Evolutionary conservation across 305 asterid species (phyloP).

Genomic region (Solanum hybrid): DNA sequence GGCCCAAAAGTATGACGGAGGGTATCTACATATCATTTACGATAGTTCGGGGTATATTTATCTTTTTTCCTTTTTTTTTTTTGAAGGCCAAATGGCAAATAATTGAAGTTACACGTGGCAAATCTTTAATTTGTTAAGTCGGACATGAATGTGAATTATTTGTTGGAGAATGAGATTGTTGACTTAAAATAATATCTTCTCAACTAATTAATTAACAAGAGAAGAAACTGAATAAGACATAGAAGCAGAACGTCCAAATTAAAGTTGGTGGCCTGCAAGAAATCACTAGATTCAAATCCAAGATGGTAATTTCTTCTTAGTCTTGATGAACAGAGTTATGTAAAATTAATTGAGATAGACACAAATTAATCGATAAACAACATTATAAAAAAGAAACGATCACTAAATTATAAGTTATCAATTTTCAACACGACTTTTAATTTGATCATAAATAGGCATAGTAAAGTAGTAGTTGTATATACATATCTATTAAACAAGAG

Average conservation of each 20-base stretch:
- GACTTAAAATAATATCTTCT: not conserved
- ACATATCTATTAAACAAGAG: too few species aligned
- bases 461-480: too few species aligned
- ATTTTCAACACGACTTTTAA: too few species aligned
- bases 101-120: not conserved
- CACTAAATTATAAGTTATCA: not conserved
- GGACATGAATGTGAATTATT: not conserved
- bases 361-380: accelerated
- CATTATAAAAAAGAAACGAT: too few species aligned
- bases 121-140: not conserved
- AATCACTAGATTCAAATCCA: not conserved
- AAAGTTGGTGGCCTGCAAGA: not conserved
- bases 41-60: too few species aligned
- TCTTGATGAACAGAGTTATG: too few species aligned
- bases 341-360: not conserved
- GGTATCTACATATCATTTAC: too few species aligned
- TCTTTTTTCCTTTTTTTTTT: too few species aligned
- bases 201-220: not conserved
- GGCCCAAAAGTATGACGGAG: not conserved
- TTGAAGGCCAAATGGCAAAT: not conserved
- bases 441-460: too few species aligned
- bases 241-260: not conserved
- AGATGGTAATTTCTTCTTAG: too few species aligned
- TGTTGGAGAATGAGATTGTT: not conserved
- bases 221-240: not conserved